Percentiles rank a stretch among this genome's conserved stretches.
These are phyloP conservation scores for Candida schatavii DNA, from an alignment of 805 yeast species.

Conservation along the genomic window DNA sequence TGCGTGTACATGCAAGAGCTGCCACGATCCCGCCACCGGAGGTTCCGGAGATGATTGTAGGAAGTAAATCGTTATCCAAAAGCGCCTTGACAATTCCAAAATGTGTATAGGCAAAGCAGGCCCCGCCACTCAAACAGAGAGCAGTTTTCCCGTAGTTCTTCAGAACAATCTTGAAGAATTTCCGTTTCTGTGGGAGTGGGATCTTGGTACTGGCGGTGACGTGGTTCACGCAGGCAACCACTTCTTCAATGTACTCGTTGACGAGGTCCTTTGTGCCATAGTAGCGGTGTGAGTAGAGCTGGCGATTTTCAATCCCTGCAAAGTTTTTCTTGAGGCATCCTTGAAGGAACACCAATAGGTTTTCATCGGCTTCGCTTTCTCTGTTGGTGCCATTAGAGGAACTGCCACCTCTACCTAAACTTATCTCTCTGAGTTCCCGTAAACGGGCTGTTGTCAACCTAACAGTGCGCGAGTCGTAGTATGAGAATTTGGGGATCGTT, in stretches of 20 bases:
- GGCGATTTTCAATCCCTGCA: slow-evolving; percentile 74
- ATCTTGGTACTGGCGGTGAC: slow-evolving; percentile 40
- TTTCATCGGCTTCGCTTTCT: slow-evolving; percentile 29
- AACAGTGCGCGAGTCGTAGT: slow-evolving; percentile 66
- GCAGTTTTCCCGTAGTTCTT: slow-evolving; percentile 73
- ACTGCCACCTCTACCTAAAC: too few relatives aligned
- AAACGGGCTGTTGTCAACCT: slow-evolving; percentile 46
- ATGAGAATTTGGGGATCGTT: slow-evolving; percentile 54
- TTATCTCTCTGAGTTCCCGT: slow-evolving; percentile 30
- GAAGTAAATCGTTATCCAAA: slow-evolving; percentile 62
- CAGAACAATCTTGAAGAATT: slow-evolving; percentile 54
- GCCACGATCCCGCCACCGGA: slow-evolving; percentile 82
- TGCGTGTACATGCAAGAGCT: slow-evolving; percentile 65
- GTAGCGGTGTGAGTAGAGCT: slow-evolving; percentile 68
- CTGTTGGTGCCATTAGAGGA: too few relatives aligned
- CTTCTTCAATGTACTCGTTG: slow-evolving; percentile 51
- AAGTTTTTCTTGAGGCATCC: slow-evolving; percentile 70
- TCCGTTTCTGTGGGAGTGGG: slow-evolving; percentile 39
- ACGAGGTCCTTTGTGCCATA: slow-evolving; percentile 70
- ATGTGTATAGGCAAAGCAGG: slow-evolving; percentile 73
- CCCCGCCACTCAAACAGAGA: slow-evolving; percentile 74
- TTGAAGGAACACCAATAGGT: slow-evolving; percentile 54
- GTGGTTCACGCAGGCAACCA: slow-evolving; percentile 44
- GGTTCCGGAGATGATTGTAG: slow-evolving; percentile 71
- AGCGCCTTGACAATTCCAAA: slow-evolving; percentile 74